Evolutionary conservation across 2,329 filamentous ascomycete genomes (phyloP).

Genomic region (Claviceps sp.): DNA sequence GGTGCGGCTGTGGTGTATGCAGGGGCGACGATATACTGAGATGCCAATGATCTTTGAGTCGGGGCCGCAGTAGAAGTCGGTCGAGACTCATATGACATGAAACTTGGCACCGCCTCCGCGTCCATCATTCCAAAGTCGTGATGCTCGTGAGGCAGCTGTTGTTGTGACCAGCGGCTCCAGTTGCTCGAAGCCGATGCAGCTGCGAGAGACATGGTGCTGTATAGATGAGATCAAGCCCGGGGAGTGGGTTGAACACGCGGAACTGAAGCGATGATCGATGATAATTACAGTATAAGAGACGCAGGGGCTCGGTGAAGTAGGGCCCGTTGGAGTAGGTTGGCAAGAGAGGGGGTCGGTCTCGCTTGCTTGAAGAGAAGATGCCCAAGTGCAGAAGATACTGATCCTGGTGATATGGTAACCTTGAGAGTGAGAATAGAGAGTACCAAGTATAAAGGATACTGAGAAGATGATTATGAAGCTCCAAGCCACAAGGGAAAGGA

Average conservation of each 20-base stretch:
- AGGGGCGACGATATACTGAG: conserved; percentile 32
- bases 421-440: no score
- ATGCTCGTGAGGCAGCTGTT: conserved; percentile 31
- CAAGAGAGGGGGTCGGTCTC: no score
- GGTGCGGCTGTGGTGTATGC: conserved; percentile 28
- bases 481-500: neutral
- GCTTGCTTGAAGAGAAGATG: no score
- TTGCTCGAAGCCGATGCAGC: conserved; percentile 29
- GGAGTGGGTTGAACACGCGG: neutral
- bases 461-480: neutral
- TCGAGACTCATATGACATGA: conserved; percentile 37
- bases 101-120: conserved; percentile 15
- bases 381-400: no score
- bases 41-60: conserved; percentile 30
- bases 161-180: conserved; percentile 43
- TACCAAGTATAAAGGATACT: neutral
- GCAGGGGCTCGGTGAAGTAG: no score
- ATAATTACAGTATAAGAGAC: neutral
- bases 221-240: neutral
- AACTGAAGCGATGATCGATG: neutral
- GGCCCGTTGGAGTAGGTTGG: no score
- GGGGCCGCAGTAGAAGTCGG: conserved; percentile 18
- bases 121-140: conserved; percentile 37
- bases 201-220: conserved; percentile 30
- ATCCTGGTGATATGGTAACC: no score